Evolutionary conservation across 208 protist species (phyloP).

Genomic region (Plasmodiophora brassicae): DNA sequence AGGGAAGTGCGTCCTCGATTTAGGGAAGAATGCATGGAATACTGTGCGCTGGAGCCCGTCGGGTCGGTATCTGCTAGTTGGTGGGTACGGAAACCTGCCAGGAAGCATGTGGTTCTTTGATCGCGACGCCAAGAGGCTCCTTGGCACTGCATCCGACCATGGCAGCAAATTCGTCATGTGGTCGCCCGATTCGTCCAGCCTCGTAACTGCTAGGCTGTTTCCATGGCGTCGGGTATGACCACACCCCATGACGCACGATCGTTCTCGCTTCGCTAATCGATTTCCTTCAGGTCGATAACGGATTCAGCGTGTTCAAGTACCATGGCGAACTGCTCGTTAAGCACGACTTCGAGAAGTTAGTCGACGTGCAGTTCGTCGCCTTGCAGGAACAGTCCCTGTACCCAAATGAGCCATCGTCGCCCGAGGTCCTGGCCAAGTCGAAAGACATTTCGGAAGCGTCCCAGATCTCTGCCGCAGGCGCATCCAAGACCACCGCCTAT

Average conservation of each 20-base stretch:
- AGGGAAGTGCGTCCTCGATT: not conserved
- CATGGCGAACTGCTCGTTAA: not conserved
- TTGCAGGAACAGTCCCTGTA: not conserved
- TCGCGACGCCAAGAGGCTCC: not conserved
- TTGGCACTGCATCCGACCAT: not conserved
- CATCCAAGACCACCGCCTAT: not conserved
- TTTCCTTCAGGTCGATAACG: not conserved
- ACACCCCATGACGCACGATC: not conserved
- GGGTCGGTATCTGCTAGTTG: not conserved
- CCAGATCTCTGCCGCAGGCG: not conserved
- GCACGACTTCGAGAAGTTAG: not conserved
- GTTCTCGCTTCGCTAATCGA: not conserved
- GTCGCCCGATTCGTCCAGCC: not conserved
- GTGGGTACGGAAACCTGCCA: not conserved
- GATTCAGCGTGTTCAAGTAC: not conserved
- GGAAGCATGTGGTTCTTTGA: conserved; percentile 16
- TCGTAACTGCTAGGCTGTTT: conserved; percentile 4
- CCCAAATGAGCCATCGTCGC: not conserved
- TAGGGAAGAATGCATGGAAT: conserved; percentile 8
- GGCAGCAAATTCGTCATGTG: conserved; percentile 17
- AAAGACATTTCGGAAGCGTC: not conserved
- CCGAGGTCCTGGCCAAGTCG: not conserved
- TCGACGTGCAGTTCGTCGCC: not conserved
- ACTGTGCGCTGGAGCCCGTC: not conserved
- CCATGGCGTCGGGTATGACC: not conserved